Evolutionary conservation across 306 rosid genomes (phyloP), one percentile per base, ranked within the genome.

Genomic region (apple (Malus domestica)): DNA sequence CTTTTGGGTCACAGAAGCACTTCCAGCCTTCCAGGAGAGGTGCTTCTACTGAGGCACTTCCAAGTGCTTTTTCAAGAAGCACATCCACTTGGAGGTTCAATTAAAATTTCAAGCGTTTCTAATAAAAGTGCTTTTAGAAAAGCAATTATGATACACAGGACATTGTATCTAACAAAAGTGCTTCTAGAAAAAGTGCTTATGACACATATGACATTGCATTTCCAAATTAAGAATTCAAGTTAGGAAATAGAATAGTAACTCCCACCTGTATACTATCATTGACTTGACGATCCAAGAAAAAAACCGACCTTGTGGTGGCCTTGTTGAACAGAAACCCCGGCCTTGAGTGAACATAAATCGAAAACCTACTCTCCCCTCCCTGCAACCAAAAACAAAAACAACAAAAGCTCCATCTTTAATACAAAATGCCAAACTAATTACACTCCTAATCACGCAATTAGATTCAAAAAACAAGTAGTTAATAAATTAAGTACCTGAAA

Each of bases 241-340:
- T 81, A 76, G 60, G 60, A 82, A 76, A 30, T 35, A 60, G 65
- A 6, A 30, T 29, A 60, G 65, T 8, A 35, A 72, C 12, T 60
- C 68, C 58, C 77, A 96, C 99, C 99, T 96, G 99, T 84, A 85
- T 85, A 42, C 99, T 96, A 74, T 90, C 77, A 82, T 96, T 96
- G 66, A 92, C 96, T 90, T 96, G 99, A 44, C 98, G 98, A 83
- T 92, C 77, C 88, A 92, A 71, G 88, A 96, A 96, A 82, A 82
- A 88, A 30, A 35, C 45, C 52, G 99, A 96, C 84, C 84, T 96
- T 51, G 98, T 88, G 40, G 97, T 96, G 79, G 80, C 97, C 73
- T 83, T 85, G 90, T 84, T 92, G 90, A 92, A 80, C 44, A 90
- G 79, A 90, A 96, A 96, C 52, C 99, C 98, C 2, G 99, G 99